Base-by-base conservation (phyloP, 495 filamentous ascomycete species). In the Thermothielavioides terrestris region DNA sequence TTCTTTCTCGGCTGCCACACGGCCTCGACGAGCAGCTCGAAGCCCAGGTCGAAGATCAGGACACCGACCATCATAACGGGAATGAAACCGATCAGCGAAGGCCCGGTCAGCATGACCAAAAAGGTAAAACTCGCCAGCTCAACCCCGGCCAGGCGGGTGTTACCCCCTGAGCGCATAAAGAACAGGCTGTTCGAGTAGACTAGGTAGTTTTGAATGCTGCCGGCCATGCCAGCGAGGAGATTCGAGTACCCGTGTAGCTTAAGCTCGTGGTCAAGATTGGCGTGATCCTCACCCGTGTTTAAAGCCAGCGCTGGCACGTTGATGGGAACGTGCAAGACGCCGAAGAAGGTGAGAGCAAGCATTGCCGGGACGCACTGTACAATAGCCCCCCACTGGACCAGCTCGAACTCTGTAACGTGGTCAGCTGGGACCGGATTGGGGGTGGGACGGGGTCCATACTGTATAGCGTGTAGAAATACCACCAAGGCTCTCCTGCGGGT, bases 341-440 rank as follows among this genome's bases (percentile, higher is more conserved):
- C 91, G 62, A 98, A 98, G 73, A 98, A 97, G 0, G 94, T 95
- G 48, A 98, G 69, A 2, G 94, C 92, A 63, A 97, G 85, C 90
- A 97, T 97, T 10, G 94, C 89, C 1, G 94, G 92, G 18, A 95
- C 75, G 0, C 84, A 89, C 45, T 86, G 81, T 21, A 74, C 63
- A 50, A 98, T 75, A 20, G 94, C 92, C 18, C 68, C 68, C 86
- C 88, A 94, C 58, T 94, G 77, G 4, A 61, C 44, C 4, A 38
- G 31, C 26, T 63, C 28, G 34, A 64, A 61, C 17, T 57, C 55
- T 61, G 41, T 18, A 42, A 18, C 2, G 11, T n/a, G 31, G 34
- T 40, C 14, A 42, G 26, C 12, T 41, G 2, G 1, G 17, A 36
- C 12, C 1, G 17, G 4, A 40, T n/a, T 3, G 2, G 2, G 20